Evolutionary conservation across 2,329 filamentous ascomycete species (phyloP), one percentile per base, ranked within the genome.

Genomic region (Colletotrichum sansevieriae): DNA sequence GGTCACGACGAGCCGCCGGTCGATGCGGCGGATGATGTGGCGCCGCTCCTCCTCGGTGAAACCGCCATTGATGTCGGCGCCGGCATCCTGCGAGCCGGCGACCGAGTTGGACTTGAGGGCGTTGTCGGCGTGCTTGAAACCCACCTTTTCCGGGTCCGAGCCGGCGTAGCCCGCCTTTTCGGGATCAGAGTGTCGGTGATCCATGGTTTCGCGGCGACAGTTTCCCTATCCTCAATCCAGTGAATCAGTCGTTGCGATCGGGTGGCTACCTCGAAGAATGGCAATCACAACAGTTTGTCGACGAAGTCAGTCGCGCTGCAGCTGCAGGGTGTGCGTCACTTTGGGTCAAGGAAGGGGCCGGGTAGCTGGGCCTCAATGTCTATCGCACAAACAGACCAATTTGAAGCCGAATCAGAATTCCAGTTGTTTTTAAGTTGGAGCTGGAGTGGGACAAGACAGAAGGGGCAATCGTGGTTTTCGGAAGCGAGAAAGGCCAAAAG

Each of bases 1-100:
- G 1, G 86, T 89, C 3, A 85, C 75, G 46, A 92, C 87, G 3
- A 92, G 81, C 2, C 90, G 87, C 35, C 83, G 81, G 78, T 97
- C 93, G 72, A 96, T 83, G 12, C 88, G 87, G 64, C 85, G 84
- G 47, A 94, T 88, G 74, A 96, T 92, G 47, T 81, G 85, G 75
- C 83, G 87, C 79, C 92, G 87, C 79, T 95, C 90, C 18, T 83
- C 78, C 0, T 83, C 83, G 1, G 87, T 84, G 78, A 91, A 90
- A 61, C 81, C 84, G 71, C 81, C 74, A 68, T 82, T 79, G 12
- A 75, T 71, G 18, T 57, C 56, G 39, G n/a, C 15, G 18, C 54
- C 55, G 33, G n/a, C 15, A 12, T 62, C 61, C 7, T 37, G 29
- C 4, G 65, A 62, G 33, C 33, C 70, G 15, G 71, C 47, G 46